Base-by-base conservation (phyloP, 2,329 filamentous ascomycete genomes). In the Ascocoryne sarcoides region DNA sequence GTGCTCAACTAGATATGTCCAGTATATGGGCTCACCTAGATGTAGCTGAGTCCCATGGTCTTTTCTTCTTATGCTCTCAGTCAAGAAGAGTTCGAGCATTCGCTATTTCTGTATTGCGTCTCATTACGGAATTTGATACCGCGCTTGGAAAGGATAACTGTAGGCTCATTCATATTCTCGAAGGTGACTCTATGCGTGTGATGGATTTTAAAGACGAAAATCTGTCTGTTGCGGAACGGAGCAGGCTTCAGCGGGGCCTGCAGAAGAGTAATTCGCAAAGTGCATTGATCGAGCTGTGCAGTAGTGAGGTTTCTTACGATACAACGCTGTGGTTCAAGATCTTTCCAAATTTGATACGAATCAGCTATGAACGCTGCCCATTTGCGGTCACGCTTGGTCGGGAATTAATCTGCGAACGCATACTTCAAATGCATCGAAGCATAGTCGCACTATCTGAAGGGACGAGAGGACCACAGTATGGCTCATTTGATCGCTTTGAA, bases 31-130 rank as follows among this genome's bases (percentile, higher is more conserved):
- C 88, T 1, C 85, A 96, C 57, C 90, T 98, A 18, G 92, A 98
- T 52, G 89, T 95, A 60, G 85, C 95, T 12, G 92, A 98, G 61
- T 93, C 90, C 0, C 92, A 96, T 58, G 93, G 92, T 0, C 65
- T 98, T 2, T 98, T 98, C 68, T 98, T 98, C 60, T 68, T 98
- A 5, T 98, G 92, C 61, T 98, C 92, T 0, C 92, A 96, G 53
- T 95, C 92, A 4, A 76, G 87, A 39, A 77, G 85, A 39, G 92
- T 98, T 18, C 79, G 92, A 37, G 75, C 85, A 43, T 94, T 92
- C 60, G 89, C 92, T 2, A 86, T 98, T 38, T 95, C 85, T 1
- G 90, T 98, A 2, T 69, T 98, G 18, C 83, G 87, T 4, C 74
- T 96, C 17, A 90, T 96, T 47, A 89, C 82, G 2, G 90, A 98